phyloP scores from a whole-genome alignment of 345 rosid species.

The Camelina neglecta region DNA sequence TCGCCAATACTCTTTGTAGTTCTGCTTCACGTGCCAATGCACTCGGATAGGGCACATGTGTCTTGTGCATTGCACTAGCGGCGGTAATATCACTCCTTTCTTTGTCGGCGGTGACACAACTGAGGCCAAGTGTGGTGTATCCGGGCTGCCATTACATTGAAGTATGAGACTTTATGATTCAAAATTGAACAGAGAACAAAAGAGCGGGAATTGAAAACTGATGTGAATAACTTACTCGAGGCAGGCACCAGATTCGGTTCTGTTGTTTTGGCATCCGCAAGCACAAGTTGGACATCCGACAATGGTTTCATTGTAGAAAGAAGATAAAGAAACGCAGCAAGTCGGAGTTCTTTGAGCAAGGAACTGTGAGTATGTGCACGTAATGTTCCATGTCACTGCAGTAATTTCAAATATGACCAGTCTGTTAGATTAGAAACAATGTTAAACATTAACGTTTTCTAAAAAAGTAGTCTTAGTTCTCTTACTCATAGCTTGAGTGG shows the following conservation, averaged over 20 bases:
- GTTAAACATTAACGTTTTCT: neutral
- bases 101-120: constrained; percentile 58
- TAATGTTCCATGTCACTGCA: constrained; percentile 98
- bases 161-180: constrained; percentile 4
- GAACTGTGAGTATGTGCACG: constrained; percentile 93
- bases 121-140: constrained; percentile 65
- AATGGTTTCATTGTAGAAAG: constrained; percentile 80
- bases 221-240: constrained; percentile 56
- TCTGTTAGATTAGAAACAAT: constrained; percentile 7
- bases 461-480: constrained; percentile 33
- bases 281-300: constrained; percentile 84
- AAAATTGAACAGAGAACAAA: neutral
- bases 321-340: constrained; percentile 91
- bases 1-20: constrained; percentile 91
- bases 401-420: neutral
- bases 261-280: constrained; percentile 79
- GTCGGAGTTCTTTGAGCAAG: constrained; percentile 83
- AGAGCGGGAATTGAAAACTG: neutral
- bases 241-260: constrained; percentile 57
- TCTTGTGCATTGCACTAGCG: constrained; percentile 74
- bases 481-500: constrained; percentile 95
- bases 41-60: constrained; percentile 88
- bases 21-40: constrained; percentile 94
- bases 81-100: constrained; percentile 49
- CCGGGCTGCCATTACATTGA: constrained; percentile 55